Base-by-base conservation (phyloP, 345 rosid genomes). In the Linum tenue region DNA sequence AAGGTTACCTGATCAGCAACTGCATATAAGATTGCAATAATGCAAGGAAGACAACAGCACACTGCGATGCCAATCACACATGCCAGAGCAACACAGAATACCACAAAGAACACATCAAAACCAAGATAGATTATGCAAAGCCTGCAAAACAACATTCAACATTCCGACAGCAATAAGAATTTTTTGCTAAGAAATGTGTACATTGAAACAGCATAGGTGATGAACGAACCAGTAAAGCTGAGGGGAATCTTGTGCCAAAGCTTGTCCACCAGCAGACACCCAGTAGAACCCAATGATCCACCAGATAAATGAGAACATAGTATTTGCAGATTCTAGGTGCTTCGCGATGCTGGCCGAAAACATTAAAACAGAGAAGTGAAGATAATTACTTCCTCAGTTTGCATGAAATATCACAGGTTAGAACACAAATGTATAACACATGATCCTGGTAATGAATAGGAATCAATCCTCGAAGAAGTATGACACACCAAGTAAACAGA, bases 1-100 rank as follows among this genome's bases (percentile, higher is more conserved):
- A 37, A 55, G 35, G 64, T 72, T 85, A 90, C 99, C 95, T 79
- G 82, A 56, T 90, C 95, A 3, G 95, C 70, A 67, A 90, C 70
- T 3, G 96, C 92, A 69, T 88, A 90, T 60, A 92, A 72, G 79
- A 92, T 81, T 2, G 90, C 99, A 36, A 90, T 84, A 64, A 92
- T 92, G 76, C 97, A 92, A 2, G 98, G 98, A 72, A 92, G 89
- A 69, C 89, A 92, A 80, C 91, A 88, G 77, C 98, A 92, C 67
- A 92, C 84, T 69, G 97, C 97, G 60, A 92, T 79, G 36, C 94
- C 91, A 50, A 92, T 78, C 3, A 92, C 84, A 68, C 87, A 83
- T 1, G 97, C 97, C 69, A 79, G 80, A 59, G 78, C 84, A 57
- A 88, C 78, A 44, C 96, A 92, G 62, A 90, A 77, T 38, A 86